Conservation (phyloP, 163 green algal genomes). For the Chlamydomonas reinhardtii region DNA sequence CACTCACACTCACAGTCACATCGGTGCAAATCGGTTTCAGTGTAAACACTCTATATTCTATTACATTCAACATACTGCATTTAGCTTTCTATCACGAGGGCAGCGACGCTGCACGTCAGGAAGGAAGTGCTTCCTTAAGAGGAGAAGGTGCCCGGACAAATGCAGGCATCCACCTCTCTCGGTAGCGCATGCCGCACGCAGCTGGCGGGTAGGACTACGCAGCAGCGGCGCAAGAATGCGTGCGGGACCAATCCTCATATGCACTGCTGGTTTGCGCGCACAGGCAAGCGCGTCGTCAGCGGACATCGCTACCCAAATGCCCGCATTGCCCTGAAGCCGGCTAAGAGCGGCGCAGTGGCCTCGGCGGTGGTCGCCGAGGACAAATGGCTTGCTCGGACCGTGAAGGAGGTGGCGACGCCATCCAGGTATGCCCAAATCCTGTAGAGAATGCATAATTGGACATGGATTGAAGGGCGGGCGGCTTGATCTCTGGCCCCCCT, state of each 20-base stretch:
- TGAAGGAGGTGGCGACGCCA: conserved; percentile 31
- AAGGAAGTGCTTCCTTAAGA: no score
- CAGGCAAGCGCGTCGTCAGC: not conserved
- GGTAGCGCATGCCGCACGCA: not conserved
- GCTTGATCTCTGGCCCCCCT: not conserved
- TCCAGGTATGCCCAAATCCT: not conserved
- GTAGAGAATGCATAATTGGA: not conserved
- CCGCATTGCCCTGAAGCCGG: not conserved
- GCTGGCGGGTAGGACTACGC: not conserved
- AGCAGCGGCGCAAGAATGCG: no score
- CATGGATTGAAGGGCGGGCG: no score
- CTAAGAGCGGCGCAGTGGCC: conserved; percentile 3
- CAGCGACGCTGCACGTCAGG: no score
- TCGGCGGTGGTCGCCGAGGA: conserved; percentile 43
- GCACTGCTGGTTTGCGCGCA: not conserved
- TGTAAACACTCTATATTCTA: no score
- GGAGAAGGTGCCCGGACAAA: no score
- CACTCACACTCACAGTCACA: no score
- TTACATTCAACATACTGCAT: no score
- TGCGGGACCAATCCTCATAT: no score
- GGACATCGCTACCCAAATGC: no score
- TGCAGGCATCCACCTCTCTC: not conserved
- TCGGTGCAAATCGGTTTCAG: no score
- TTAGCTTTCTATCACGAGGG: no score
- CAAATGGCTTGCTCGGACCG: conserved; percentile 55